Base-by-base conservation (phyloP, 2,329 filamentous ascomycete genomes). In the Aspergillus viridinutans region DNA sequence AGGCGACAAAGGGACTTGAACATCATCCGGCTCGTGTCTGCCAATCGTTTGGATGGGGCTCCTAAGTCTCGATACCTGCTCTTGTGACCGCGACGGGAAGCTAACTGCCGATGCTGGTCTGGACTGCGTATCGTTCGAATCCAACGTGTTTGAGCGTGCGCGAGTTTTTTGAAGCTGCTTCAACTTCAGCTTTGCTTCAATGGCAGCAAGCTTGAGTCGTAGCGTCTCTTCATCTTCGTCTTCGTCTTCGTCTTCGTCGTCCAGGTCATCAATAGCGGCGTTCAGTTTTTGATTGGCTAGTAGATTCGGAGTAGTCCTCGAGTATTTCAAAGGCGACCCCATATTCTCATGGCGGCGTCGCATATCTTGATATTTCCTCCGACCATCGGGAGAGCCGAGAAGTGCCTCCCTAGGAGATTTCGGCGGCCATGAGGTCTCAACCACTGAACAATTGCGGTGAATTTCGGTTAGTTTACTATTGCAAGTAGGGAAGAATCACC, bases 221-320 rank as follows among this genome's bases (percentile, higher is more conserved):
- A 97, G 76, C 1, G 86, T 95, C 78, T 97, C 92, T 72, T 97
- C 93, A 64, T 96, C 92, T 6, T 95, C 84, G n/a, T 85, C 82
- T 8, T 81, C 89, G 4, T 96, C 92, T 6, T 95, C 84, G n/a
- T 85, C 82, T 8, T 81, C 89, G 4, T 90, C 88, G 0, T 87
- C 85, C 9, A 80, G 76, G 4, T 74, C 76, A 51, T 76, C 72
- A 50, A 67, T 55, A 21, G 61, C 67, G 43, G 69, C 71, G 51
- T 57, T 67, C 61, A 74, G 56, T n/a, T 72, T 63, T 21, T 69
- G 67, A 21, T 65, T 59, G 29, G 71, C 65, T 50, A 71, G 68
- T 14, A 74, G 65, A 64, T 69, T 74, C 4, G 75, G 71, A 10
- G 76, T 77, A 6, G 78, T 75, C n/a, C 70, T 69, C 50, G 77